These are phyloP conservation scores for Mycena polygramma DNA, from an alignment of 768 basidiomycete species.

Conservation along the genomic window DNA sequence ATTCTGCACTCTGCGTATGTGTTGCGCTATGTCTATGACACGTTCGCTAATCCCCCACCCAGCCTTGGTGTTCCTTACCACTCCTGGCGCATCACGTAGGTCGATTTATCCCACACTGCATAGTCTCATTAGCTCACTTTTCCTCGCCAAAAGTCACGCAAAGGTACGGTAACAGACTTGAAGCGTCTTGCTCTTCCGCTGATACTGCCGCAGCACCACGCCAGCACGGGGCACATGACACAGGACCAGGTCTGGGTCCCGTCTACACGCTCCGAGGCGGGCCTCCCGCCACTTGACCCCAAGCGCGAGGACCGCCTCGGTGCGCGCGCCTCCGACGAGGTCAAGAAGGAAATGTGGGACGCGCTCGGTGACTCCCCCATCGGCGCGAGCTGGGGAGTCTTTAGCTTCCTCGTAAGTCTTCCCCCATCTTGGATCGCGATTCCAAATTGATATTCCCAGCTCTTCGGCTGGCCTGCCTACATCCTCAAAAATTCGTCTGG, in stretches of 20 bases:
- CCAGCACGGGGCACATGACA: slow-evolving; percentile 92
- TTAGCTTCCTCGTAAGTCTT: slow-evolving; percentile 74
- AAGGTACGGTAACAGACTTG: neutral
- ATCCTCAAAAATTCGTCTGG: slow-evolving; percentile 74
- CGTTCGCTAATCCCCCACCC: slow-evolving; percentile 37
- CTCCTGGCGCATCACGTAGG: slow-evolving; percentile 94
- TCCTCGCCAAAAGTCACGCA: slow-evolving; percentile 59
- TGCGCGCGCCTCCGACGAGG: slow-evolving; percentile 72
- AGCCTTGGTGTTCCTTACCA: slow-evolving; percentile 97
- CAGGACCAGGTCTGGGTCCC: slow-evolving; percentile 98
- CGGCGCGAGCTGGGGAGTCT: slow-evolving; percentile 65
- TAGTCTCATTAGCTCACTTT: neutral
- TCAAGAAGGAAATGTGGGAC: slow-evolving; percentile 83
- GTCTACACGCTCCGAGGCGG: slow-evolving; percentile 78
- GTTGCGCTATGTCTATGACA: slow-evolving; percentile 55
- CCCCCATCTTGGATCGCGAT: slow-evolving; percentile 11
- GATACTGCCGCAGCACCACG: slow-evolving; percentile 82
- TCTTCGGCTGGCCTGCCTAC: slow-evolving; percentile 78
- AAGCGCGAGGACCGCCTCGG: slow-evolving; percentile 75
- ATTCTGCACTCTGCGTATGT: slow-evolving; percentile 80
- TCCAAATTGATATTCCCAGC: slow-evolving; percentile 51
- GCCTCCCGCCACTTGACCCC: slow-evolving; percentile 74
- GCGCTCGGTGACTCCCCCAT: slow-evolving; percentile 94
- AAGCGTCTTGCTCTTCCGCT: neutral
- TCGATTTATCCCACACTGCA: neutral